phyloP scores from a whole-genome alignment of 257 asterid species.

The Nemophila menziesii region DNA sequence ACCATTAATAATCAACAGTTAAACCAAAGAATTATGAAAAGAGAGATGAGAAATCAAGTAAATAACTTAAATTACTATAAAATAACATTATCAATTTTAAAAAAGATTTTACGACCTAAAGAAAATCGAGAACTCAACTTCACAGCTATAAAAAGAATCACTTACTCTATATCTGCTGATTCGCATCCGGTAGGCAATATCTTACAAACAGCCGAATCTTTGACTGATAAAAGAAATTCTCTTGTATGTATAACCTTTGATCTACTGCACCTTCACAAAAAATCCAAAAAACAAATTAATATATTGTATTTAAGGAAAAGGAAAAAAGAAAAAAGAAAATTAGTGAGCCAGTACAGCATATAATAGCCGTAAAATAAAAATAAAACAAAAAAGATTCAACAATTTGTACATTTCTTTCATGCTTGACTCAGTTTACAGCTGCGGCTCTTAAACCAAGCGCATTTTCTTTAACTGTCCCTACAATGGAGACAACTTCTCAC shows the following conservation, averaged over 20 bases:
- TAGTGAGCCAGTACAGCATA: not conserved
- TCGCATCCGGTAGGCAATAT: conserved; percentile 27
- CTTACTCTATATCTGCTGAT: conserved; percentile 23
- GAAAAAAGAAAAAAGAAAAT: not conserved
- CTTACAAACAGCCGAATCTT: conserved; percentile 24
- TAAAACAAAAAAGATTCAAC: too few species aligned
- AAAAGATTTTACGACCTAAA: not conserved
- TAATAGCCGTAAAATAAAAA: not conserved
- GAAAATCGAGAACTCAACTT: conserved; percentile 6
- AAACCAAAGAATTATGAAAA: too few species aligned
- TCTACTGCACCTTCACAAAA: conserved; percentile 2
- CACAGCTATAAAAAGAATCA: not conserved
- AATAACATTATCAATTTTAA: not conserved
- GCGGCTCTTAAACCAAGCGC: not conserved
- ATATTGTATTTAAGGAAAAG: not conserved
- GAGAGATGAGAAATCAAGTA: too few species aligned
- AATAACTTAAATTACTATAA: not conserved
- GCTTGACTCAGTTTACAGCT: too few species aligned
- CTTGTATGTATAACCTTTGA: conserved; percentile 4
- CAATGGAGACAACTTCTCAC: not conserved
- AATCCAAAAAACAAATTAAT: too few species aligned
- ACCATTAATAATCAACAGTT: too few species aligned
- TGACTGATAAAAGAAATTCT: conserved; percentile 29
- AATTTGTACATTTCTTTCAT: too few species aligned
- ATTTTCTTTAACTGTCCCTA: not conserved